Percentiles rank a stretch among this genome's conserved stretches.
These are phyloP conservation scores for Mycena crocata DNA, from an alignment of 768 basidiomycete genomes.

Conservation along the genomic window DNA sequence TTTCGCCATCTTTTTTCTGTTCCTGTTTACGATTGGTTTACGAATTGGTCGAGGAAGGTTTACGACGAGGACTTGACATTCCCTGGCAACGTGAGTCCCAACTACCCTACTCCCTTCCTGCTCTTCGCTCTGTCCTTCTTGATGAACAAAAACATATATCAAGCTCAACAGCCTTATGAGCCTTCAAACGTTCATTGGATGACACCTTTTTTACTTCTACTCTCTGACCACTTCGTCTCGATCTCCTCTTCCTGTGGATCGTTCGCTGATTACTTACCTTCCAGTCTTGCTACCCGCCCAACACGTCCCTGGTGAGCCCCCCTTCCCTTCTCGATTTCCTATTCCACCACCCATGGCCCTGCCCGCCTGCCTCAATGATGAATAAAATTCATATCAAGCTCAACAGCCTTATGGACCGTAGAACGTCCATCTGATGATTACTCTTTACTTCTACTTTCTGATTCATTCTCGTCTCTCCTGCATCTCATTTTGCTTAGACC, in stretches of 20 bases:
- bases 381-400: constrained; percentile 31
- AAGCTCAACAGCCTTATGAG: constrained; percentile 31
- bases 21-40: too few species aligned
- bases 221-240: constrained; percentile 5
- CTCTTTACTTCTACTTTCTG: constrained; percentile 28
- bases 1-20: neutral
- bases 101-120: neutral
- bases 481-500: neutral
- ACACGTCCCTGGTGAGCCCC: neutral
- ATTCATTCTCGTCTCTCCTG: neutral
- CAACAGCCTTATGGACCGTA: constrained; percentile 30
- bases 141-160: constrained; percentile 28
- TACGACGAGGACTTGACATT: too few species aligned
- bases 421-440: constrained; percentile 22
- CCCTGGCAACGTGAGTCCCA: neutral
- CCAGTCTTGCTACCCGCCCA: neutral
- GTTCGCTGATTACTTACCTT: neutral
- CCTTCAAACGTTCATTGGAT: constrained; percentile 17
- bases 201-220: constrained; percentile 29
- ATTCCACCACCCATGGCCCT: neutral
- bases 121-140: neutral
- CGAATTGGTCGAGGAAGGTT: too few species aligned
- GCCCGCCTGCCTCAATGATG: constrained; percentile 2
- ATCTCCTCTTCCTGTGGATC: neutral
- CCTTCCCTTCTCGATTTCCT: neutral